phyloP scores from a whole-genome alignment of 257 asterid genomes.

The Penstemon davidsonii region DNA sequence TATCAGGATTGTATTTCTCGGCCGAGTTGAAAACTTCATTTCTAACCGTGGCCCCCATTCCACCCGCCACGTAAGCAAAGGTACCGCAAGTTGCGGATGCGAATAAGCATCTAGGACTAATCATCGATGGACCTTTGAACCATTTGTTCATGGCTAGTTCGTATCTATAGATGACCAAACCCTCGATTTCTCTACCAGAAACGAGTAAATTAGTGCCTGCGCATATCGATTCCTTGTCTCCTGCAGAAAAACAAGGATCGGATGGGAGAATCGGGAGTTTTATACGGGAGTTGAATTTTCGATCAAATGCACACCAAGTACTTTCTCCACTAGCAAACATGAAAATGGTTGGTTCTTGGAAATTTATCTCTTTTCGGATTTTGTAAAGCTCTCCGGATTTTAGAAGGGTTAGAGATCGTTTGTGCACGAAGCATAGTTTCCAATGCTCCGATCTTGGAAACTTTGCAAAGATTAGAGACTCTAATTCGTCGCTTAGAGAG shows the following conservation, averaged over 20 bases:
- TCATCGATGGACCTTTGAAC: conserved; percentile 72
- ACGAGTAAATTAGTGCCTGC: conserved; percentile 73
- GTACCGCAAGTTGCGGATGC: conserved; percentile 72
- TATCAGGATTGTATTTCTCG: conserved; percentile 54
- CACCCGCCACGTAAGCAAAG: conserved; percentile 72
- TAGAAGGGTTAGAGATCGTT: conserved; percentile 49
- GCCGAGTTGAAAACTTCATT: conserved; percentile 47
- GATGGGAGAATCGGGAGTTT: conserved; percentile 65
- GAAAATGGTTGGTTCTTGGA: conserved; percentile 60
- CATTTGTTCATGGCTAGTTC: conserved; percentile 58
- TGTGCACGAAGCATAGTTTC: conserved; percentile 58
- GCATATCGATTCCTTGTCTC: conserved; percentile 74
- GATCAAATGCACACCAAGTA: conserved; percentile 69
- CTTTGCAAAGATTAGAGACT: conserved; percentile 63
- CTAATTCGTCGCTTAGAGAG: conserved; percentile 63
- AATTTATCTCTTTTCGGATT: conserved; percentile 49
- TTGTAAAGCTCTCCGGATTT: conserved; percentile 55
- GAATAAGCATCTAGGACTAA: conserved; percentile 67
- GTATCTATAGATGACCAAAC: conserved; percentile 68
- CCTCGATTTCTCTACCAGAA: conserved; percentile 65
- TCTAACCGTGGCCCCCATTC: conserved; percentile 40
- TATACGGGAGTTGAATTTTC: conserved; percentile 52
- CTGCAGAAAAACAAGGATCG: conserved; percentile 54
- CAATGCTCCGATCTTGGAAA: conserved; percentile 63
- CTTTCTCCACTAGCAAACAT: conserved; percentile 70